Evolutionary conservation across 208 protist genomes (phyloP).

Genomic region (Trypanosoma lewisi): DNA sequence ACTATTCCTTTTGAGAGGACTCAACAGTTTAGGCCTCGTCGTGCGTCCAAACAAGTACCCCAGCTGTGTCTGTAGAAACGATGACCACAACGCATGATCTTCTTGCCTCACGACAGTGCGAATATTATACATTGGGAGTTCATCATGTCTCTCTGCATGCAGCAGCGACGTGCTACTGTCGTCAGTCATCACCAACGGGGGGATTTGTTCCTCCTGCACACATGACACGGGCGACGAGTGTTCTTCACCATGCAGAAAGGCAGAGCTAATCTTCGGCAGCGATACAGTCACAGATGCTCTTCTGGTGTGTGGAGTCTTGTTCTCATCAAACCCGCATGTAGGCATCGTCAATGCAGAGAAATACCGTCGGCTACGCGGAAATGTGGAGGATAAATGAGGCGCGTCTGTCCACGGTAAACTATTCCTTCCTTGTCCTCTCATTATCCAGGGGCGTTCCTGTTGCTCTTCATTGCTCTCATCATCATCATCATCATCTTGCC

Average conservation of each 20-base stretch:
- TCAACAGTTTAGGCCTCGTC: not conserved
- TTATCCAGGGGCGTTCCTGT: not conserved
- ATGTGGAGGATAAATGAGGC: not conserved
- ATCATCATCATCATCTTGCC: too few species aligned
- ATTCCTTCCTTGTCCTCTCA: not conserved
- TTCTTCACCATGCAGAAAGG: not conserved
- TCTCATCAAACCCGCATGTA: not conserved
- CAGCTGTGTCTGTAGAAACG: not conserved
- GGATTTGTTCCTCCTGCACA: not conserved
- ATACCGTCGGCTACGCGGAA: not conserved
- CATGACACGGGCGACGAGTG: too few species aligned
- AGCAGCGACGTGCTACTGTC: not conserved
- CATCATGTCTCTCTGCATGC: too few species aligned
- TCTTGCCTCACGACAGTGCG: constrained; percentile 12
- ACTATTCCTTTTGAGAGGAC: too few species aligned
- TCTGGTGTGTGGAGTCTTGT: not conserved
- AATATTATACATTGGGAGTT: constrained; percentile 13
- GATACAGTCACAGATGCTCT: not conserved
- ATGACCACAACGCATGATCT: constrained; percentile 23
- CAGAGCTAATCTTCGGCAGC: not conserved
- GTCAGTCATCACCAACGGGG: not conserved
- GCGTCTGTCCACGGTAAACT: not conserved
- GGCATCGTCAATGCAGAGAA: not conserved
- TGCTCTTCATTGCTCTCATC: not conserved
- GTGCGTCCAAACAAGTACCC: constrained; percentile 12